These are phyloP conservation scores for Dissophora globulifera DNA, from an alignment of 192 early-diverging fungal genomes.

Conservation along the genomic window DNA sequence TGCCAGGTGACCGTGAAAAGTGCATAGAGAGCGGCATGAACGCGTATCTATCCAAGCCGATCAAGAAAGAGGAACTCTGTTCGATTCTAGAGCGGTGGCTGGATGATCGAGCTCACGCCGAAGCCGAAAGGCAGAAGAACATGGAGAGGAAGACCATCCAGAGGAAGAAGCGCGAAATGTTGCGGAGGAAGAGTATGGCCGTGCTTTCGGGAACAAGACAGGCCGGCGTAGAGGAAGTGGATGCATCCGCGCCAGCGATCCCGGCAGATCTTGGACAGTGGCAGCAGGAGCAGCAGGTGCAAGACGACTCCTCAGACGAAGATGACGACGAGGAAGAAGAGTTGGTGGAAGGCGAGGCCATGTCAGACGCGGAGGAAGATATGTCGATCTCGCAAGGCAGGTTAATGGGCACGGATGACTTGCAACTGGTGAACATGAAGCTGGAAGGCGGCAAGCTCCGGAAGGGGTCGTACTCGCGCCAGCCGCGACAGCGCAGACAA, in stretches of 20 bases:
- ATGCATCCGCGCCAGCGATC: neutral
- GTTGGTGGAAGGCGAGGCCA: conserved; percentile 4
- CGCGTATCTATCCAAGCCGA: conserved; percentile 60
- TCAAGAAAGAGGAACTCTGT: conserved; percentile 58
- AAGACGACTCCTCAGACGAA: conserved; percentile 1
- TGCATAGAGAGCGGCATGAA: conserved; percentile 62
- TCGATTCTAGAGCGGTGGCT: conserved; percentile 37
- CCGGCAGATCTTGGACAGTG: neutral
- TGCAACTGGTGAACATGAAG: conserved; percentile 1
- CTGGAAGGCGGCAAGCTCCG: neutral
- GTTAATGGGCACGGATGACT: neutral
- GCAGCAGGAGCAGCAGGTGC: conserved; percentile 17
- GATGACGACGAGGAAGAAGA: conserved; percentile 23
- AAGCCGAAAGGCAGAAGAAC: conserved; percentile 12
- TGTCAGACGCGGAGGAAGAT: neutral
- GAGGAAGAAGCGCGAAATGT: conserved; percentile 42
- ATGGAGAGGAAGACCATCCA: conserved; percentile 25
- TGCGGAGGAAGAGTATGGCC: conserved; percentile 31
- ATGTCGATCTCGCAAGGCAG: neutral
- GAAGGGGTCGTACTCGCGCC: conserved; percentile 13
- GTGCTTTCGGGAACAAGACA: neutral
- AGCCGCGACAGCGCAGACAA: conserved; percentile 4
- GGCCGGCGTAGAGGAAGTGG: neutral
- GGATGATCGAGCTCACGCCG: conserved; percentile 19
- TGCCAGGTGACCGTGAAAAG: conserved; percentile 48